phyloP scores from a whole-genome alignment of 202 grass and related monocot genomes.

The Schoenoplectus tabernaemontani region DNA sequence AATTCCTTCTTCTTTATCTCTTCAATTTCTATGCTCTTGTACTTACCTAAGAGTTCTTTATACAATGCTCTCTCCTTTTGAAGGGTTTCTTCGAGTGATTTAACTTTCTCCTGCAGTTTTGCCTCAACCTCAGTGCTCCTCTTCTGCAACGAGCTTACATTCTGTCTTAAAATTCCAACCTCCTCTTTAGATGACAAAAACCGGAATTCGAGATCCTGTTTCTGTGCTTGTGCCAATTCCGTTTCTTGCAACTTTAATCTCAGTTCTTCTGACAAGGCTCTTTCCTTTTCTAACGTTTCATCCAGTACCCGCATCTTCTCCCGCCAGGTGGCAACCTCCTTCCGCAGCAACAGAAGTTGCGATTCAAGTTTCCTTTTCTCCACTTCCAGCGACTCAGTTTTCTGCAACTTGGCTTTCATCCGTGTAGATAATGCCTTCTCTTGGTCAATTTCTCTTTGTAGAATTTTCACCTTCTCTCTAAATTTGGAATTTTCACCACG shows the following conservation, averaged over 20 bases:
- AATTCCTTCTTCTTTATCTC: conserved; percentile 17
- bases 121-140: conserved; percentile 38
- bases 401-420: conserved; percentile 25
- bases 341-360: conserved; percentile 30
- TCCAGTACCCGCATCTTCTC: conserved; percentile 48
- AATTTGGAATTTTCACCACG: conserved; percentile 35
- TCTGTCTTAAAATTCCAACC: conserved; percentile 34
- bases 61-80: conserved; percentile 34
- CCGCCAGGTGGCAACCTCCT: conserved; percentile 23
- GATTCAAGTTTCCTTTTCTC: conserved; percentile 33
- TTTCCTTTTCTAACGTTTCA: conserved; percentile 29
- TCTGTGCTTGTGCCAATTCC: conserved; percentile 15
- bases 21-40: conserved; percentile 32
- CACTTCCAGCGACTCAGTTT: conserved; percentile 25
- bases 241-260: conserved; percentile 22
- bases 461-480: conserved; percentile 27
- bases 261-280: conserved; percentile 8
- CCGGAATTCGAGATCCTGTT: conserved; percentile 35
- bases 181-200: conserved; percentile 36
- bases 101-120: conserved; percentile 24
- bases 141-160: conserved; percentile 33
- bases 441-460: conserved; percentile 49
- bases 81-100: conserved; percentile 36
- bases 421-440: conserved; percentile 39
- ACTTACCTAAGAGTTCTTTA: conserved; percentile 35